Evolutionary conservation across 805 yeast genomes (phyloP).

Genomic region (Suhomyces tanzawaensis): DNA sequence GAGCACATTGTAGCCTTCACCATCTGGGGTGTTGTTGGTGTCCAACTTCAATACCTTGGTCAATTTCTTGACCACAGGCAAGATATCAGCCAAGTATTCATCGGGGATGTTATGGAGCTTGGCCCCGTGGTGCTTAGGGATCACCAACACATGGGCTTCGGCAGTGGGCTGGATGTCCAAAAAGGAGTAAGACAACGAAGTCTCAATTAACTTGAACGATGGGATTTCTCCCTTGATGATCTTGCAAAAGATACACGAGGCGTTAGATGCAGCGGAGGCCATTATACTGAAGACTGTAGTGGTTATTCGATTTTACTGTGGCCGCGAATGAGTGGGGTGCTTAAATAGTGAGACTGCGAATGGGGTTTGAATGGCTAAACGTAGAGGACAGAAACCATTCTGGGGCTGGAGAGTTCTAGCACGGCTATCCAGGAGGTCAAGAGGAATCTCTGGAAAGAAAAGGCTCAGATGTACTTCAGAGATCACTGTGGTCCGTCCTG

Average conservation of each 20-base stretch:
- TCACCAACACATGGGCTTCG: constrained; percentile 82
- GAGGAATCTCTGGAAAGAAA: too few relatives aligned
- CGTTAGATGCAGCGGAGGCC: constrained; percentile 35
- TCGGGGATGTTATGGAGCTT: constrained; percentile 91
- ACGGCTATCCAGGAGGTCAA: too few relatives aligned
- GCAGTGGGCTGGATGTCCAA: constrained; percentile 92
- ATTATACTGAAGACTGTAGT: constrained; percentile 3
- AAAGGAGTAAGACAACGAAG: constrained; percentile 78
- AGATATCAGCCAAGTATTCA: constrained; percentile 78
- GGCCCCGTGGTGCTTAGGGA: constrained; percentile 93
- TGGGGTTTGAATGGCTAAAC: too few relatives aligned
- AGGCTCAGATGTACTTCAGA: too few relatives aligned
- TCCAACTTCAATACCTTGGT: constrained; percentile 69
- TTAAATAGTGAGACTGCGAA: too few relatives aligned
- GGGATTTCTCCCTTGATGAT: constrained; percentile 96
- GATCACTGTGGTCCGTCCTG: too few relatives aligned
- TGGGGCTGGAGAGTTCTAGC: too few relatives aligned
- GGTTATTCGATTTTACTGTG: too few relatives aligned
- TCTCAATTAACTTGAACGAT: constrained; percentile 83
- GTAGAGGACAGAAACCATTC: too few relatives aligned
- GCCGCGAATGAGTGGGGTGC: too few relatives aligned
- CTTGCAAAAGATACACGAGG: constrained; percentile 87
- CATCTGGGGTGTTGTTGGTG: constrained; percentile 57
- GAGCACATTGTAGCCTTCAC: constrained; percentile 79
- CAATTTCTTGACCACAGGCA: constrained; percentile 85